Evolutionary conservation across 2,329 filamentous ascomycete genomes (phyloP), one percentile per base, ranked within the genome.

Genomic region (Aspergillus sp.): DNA sequence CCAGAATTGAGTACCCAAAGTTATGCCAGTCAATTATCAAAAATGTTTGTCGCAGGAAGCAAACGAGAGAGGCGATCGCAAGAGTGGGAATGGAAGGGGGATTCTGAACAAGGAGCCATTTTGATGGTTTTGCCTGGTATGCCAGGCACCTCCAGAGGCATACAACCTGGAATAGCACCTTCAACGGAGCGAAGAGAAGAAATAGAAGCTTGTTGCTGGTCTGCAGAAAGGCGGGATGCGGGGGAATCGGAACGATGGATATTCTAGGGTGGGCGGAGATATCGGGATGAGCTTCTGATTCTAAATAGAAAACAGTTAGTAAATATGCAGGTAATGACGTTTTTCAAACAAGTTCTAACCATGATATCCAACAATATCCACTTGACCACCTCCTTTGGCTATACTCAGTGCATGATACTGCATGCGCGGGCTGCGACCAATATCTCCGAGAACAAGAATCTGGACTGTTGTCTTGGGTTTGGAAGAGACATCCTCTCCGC

Each of bases 11-110:
- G 76, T 91, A 95, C 54, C 91, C 93, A 67, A 96, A 97, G 68
- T 98, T 98, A 73, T 98, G 93, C 93, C 93, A 98, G 72, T 98
- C 93, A 43, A 97, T 86, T 48, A 97, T 76, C 4, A 98, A 77
- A 44, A 81, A 80, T 33, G 88, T 95, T 54, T 88, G 85, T 39
- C 93, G 84, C 40, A 95, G 65, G 54, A 83, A 79, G 57, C 87
- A 88, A 38, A 88, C 75, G 4, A 90, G 49, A 19, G 83, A 75
- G 11, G 88, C 86, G 32, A 96, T 73, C 40, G 85, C 79, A 19
- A 98, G 79, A 0, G 90, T 95, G 0, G 93, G 93, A 46, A 97
- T 95, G 0, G 91, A 93, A 1, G 93, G 93, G 6, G 93, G 93
- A 57, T 97, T 98, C 77, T 88, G 86, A 19, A 96, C 85, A 7